These are phyloP conservation scores for Primulina huaijiensis DNA, from an alignment of 257 asterid genomes.

Conservation along the genomic window DNA sequence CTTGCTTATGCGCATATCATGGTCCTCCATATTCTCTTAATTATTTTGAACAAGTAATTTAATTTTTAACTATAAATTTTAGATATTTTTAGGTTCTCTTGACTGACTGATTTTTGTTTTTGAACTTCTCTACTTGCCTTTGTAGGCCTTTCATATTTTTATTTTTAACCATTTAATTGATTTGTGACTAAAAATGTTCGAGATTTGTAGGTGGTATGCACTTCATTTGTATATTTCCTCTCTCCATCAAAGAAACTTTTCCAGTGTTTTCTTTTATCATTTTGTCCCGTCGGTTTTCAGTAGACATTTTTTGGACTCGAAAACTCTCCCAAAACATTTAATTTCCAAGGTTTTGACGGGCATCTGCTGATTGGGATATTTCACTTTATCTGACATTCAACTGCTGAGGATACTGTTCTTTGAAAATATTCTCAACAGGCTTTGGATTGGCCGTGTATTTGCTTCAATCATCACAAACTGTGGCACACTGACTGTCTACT, in stretches of 20 bases:
- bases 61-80: conserved; percentile 14
- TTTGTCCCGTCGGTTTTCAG: not conserved
- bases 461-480: not conserved
- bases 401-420: too few species aligned
- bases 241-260: not conserved
- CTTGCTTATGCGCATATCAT: conserved; percentile 66
- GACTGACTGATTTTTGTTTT: not conserved
- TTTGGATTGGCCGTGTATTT: not conserved
- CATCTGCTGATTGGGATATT: not conserved
- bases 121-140: conserved; percentile 39
- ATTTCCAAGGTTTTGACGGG: not conserved
- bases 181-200: conserved; percentile 19
- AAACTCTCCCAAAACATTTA: not conserved
- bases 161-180: conserved; percentile 23
- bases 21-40: conserved; percentile 48
- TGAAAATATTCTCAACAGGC: too few species aligned
- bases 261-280: not conserved
- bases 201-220: conserved; percentile 14
- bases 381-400: not conserved
- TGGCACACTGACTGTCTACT: conserved; percentile 9
- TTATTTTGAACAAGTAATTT: conserved; percentile 26
- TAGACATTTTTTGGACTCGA: not conserved
- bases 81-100: not conserved
- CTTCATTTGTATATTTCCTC: not conserved
- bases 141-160: conserved; percentile 44